Conservation (phyloP, 2,329 filamentous ascomycete species). For the Tolypocladium ovalisporum region DNA sequence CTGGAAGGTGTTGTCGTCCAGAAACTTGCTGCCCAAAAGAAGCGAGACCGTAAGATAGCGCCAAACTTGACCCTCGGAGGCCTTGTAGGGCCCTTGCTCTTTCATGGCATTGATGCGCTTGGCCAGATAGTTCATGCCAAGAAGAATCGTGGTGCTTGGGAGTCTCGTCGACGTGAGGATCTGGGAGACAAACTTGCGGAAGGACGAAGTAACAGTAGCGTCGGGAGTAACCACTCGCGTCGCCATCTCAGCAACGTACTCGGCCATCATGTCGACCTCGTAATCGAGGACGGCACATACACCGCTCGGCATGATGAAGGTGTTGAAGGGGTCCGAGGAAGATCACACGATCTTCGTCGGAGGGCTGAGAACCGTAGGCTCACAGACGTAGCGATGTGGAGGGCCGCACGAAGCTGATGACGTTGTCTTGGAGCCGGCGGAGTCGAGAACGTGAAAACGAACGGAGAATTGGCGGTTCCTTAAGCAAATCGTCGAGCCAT, state of each 20-base stretch:
- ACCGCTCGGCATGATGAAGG: slow-evolving; percentile 58
- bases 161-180: slow-evolving; percentile 84
- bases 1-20: slow-evolving; percentile 96
- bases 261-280: slow-evolving; percentile 91
- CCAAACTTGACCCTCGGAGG: slow-evolving; percentile 65
- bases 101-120: slow-evolving; percentile 71
- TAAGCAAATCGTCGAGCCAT: slow-evolving; percentile 21
- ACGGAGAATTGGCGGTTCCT: slow-evolving; percentile 5
- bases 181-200: slow-evolving; percentile 85
- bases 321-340: slow-evolving; percentile 24
- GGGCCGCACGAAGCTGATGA: neutral
- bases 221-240: slow-evolving; percentile 45
- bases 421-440: neutral
- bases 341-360: slow-evolving; percentile 30
- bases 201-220: slow-evolving; percentile 52
- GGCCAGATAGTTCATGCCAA: slow-evolving; percentile 82
- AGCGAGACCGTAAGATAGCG: slow-evolving; percentile 77
- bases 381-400: slow-evolving; percentile 5
- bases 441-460: neutral
- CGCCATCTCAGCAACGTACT: slow-evolving; percentile 88
- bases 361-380: slow-evolving; percentile 6
- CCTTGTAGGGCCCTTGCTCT: slow-evolving; percentile 38
- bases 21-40: slow-evolving; percentile 85
- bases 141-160: slow-evolving; percentile 80
- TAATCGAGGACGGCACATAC: slow-evolving; percentile 93